A percentile compares a stretch with the other conserved stretches of the same genome.
Evolutionary conservation across 305 asterid species (phyloP).

Genomic region (Rubia tinctorum): DNA sequence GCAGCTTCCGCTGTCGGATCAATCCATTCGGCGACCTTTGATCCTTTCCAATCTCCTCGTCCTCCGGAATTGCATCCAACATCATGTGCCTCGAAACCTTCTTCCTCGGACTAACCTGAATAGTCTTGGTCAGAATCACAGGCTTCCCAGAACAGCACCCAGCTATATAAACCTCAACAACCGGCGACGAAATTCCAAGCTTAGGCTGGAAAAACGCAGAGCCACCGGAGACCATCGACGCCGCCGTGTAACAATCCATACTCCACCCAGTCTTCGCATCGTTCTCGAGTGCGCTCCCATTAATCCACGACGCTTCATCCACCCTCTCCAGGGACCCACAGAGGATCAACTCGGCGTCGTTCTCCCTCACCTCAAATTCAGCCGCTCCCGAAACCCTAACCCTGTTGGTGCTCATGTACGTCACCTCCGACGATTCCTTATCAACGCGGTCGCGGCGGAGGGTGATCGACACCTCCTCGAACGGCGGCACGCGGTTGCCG

Average conservation of each 20-base stretch:
- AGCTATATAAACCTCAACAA: constrained; percentile 78
- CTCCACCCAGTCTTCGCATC: constrained; percentile 62
- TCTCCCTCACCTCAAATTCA: constrained; percentile 68
- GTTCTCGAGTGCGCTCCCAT: constrained; percentile 34
- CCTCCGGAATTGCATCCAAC: constrained; percentile 77
- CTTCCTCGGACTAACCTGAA: constrained; percentile 61
- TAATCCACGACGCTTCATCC: constrained; percentile 45
- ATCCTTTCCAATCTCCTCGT: constrained; percentile 62
- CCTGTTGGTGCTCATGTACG: constrained; percentile 61
- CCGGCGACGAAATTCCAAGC: constrained; percentile 50
- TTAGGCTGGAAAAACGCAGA: constrained; percentile 46
- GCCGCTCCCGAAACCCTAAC: constrained; percentile 53
- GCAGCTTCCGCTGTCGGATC: constrained; percentile 45
- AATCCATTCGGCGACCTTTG: constrained; percentile 33
- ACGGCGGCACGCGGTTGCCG: constrained; percentile 52
- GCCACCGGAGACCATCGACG: constrained; percentile 41
- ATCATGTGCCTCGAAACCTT: constrained; percentile 50
- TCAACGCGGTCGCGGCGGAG: constrained; percentile 72
- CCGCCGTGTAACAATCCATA: constrained; percentile 59
- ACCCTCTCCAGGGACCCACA: constrained; percentile 72
- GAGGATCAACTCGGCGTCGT: constrained; percentile 47
- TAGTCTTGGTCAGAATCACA: constrained; percentile 65
- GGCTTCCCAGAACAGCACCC: constrained; percentile 86
- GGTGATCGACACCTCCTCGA: constrained; percentile 44
- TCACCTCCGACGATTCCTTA: constrained; percentile 62